These are phyloP conservation scores for Podila epigama DNA, from an alignment of 192 early-diverging fungal species.

Conservation along the genomic window DNA sequence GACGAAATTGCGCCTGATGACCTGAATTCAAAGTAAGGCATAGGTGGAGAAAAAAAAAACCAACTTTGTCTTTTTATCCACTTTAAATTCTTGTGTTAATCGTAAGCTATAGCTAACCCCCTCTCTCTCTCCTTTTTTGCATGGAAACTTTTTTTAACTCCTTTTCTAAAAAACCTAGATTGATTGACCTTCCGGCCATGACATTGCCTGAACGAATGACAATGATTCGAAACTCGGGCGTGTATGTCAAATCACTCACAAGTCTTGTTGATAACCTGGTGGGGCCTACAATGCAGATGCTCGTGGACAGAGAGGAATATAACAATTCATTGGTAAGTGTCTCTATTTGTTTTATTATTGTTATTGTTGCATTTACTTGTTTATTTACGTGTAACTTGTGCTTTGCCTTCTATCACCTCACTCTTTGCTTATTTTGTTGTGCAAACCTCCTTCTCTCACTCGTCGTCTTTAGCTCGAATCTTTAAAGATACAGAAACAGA, in stretches of 20 bases:
- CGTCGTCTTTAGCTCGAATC: constrained; percentile 24
- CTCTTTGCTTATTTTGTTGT: neutral
- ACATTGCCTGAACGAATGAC: constrained; percentile 50
- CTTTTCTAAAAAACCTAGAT: no score
- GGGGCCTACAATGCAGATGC: constrained; percentile 46
- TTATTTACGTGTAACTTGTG: neutral
- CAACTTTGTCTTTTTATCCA: neutral
- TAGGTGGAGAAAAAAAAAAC: neutral
- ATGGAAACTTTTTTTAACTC: no score
- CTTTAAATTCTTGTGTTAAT: no score
- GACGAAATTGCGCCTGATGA: constrained; percentile 38
- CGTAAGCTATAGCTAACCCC: neutral
- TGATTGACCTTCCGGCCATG: constrained; percentile 7
- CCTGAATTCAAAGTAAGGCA: constrained; percentile 32
- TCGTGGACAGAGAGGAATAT: constrained; percentile 42
- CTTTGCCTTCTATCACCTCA: no score
- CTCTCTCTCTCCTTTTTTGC: neutral
- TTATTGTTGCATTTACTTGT: neutral
- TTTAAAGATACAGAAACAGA: constrained; percentile 16
- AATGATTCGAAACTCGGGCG: constrained; percentile 50
- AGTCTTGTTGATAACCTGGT: constrained; percentile 55
- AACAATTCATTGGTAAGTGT: constrained; percentile 32
- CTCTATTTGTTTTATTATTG: neutral
- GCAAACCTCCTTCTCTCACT: no score
- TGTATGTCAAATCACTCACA: constrained; percentile 54